Conservation (phyloP, 2,329 filamentous ascomycete genomes). For the Exophiala calicioides region DNA sequence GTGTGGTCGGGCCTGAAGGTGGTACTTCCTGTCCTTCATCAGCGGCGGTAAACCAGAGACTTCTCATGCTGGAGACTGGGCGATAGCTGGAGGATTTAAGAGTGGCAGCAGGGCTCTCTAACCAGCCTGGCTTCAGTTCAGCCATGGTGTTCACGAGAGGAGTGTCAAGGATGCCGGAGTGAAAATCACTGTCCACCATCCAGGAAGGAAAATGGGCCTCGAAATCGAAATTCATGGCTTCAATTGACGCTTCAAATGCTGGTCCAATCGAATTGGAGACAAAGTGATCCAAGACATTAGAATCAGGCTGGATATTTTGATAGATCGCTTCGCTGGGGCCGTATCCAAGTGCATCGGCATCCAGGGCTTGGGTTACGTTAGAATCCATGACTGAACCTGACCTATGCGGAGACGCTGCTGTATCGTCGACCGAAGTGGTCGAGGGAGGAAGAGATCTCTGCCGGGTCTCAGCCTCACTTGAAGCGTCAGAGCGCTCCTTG, state of each 20-base stretch:
- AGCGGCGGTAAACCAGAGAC: constrained; percentile 23
- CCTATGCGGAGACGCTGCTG: background rate
- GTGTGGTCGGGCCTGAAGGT: constrained; percentile 21
- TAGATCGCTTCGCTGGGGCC: background rate
- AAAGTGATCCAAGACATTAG: background rate
- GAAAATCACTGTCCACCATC: constrained; percentile 23
- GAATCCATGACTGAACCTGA: constrained; percentile 1
- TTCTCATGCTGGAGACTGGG: constrained; percentile 15
- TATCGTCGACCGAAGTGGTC: constrained; percentile 1
- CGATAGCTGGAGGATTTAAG: constrained; percentile 11
- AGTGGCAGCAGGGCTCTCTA: constrained; percentile 17
- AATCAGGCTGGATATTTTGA: background rate
- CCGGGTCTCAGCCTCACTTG: constrained; percentile 1
- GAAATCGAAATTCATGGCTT: constrained; percentile 22
- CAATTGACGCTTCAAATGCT: constrained; percentile 17
- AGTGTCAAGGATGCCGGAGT: constrained; percentile 23
- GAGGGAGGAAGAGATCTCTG: constrained; percentile 4
- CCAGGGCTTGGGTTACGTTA: background rate
- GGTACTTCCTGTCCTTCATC: constrained; percentile 17
- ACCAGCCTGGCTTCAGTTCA: constrained; percentile 22
- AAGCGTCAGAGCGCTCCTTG: background rate
- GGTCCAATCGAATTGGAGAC: constrained; percentile 3
- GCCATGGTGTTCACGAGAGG: constrained; percentile 24
- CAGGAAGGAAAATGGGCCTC: constrained; percentile 25
- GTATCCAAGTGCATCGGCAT: constrained; percentile 1